Conservation (phyloP, 768 basidiomycete species). For the Boletus subcaerulescens region DNA sequence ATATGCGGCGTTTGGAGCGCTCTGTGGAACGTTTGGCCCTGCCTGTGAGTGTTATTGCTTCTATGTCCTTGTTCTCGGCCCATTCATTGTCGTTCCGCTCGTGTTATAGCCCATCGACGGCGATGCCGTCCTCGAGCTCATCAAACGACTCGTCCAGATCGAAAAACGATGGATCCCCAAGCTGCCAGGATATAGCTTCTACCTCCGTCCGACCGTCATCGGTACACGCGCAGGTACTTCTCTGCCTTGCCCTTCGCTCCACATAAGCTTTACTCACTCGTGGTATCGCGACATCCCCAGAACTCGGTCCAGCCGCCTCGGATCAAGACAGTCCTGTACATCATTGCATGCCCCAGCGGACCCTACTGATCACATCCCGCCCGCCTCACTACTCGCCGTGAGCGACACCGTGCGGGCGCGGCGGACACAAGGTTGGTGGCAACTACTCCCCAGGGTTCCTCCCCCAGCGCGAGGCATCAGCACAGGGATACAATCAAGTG, state of each 20-base stretch:
- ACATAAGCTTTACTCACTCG: neutral
- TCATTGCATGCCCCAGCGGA: conserved; percentile 65
- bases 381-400: conserved; percentile 57
- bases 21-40: conserved; percentile 71
- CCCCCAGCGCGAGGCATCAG: conserved; percentile 63
- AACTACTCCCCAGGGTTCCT: conserved; percentile 63
- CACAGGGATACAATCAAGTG: conserved; percentile 72
- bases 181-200: conserved; percentile 72
- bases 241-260: neutral
- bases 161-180: conserved; percentile 87
- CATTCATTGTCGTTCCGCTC: too few species aligned
- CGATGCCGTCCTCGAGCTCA: conserved; percentile 45
- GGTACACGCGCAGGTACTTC: conserved; percentile 40
- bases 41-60: conserved; percentile 44
- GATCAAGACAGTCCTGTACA: conserved; percentile 81
- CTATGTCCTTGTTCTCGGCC: too few species aligned
- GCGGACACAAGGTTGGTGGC: conserved; percentile 57
- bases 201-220: conserved; percentile 80
- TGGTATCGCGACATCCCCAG: conserved; percentile 16
- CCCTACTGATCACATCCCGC: conserved; percentile 54
- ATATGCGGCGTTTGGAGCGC: conserved; percentile 77
- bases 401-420: conserved; percentile 76
- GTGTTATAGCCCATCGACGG: conserved; percentile 40
- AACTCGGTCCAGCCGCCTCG: conserved; percentile 70
- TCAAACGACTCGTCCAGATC: conserved; percentile 63